Conservation (phyloP, 148 eudicot species). For the Camellia sinensis region DNA sequence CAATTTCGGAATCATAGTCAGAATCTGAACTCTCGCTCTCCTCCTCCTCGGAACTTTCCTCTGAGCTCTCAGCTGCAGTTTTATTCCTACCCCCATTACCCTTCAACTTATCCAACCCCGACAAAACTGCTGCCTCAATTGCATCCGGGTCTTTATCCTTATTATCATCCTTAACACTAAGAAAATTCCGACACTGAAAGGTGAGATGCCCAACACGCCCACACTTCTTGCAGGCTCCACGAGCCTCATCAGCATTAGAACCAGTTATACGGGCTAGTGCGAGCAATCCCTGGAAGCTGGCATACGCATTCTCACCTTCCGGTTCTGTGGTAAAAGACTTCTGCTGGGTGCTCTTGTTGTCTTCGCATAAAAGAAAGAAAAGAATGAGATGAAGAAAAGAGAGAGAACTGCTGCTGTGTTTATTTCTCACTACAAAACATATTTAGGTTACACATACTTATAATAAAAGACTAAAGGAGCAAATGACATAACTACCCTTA, state of each 20-base stretch:
- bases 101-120: slow-evolving; percentile 74
- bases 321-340: slow-evolving; percentile 39
- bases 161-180: slow-evolving; percentile 72
- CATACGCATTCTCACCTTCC: slow-evolving; percentile 75
- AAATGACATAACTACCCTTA: too few species aligned
- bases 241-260: slow-evolving; percentile 70
- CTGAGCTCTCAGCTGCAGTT: slow-evolving; percentile 40
- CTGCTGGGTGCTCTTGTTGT: slow-evolving; percentile 47
- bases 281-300: slow-evolving; percentile 81
- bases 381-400: too few species aligned
- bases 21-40: slow-evolving; percentile 88
- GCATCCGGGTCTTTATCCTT: slow-evolving; percentile 54
- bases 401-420: too few species aligned
- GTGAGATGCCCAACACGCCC: slow-evolving; percentile 96
- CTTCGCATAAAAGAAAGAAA: slow-evolving; percentile 27
- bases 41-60: slow-evolving; percentile 72
- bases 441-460: too few species aligned
- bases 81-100: slow-evolving; percentile 47
- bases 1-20: slow-evolving; percentile 80
- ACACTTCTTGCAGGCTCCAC: slow-evolving; percentile 95
- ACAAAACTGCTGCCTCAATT: slow-evolving; percentile 60
- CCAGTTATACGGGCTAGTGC: slow-evolving; percentile 76
- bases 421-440: too few species aligned
- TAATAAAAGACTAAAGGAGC: too few species aligned
- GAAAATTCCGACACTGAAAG: slow-evolving; percentile 82